Evolutionary conservation across 352 stramenopile genomes (phyloP), one percentile per base, ranked within the genome.

Genomic region (Phytophthora tentaculata): DNA sequence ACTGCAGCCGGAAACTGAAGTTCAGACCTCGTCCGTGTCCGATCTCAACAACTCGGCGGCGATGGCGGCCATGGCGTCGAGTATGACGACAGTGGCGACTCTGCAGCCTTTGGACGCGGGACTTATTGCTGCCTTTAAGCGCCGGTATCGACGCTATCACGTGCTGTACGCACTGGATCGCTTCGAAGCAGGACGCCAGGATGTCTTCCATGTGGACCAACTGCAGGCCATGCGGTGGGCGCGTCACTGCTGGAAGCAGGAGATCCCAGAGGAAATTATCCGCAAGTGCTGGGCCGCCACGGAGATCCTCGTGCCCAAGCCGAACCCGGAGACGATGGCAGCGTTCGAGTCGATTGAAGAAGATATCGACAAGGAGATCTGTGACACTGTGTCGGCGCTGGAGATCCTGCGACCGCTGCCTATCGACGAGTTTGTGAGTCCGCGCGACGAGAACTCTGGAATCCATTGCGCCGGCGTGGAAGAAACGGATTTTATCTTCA

Each of bases 211-310:
- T 28, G 70, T 89, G 22, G 80, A 83, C 7, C 62, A 75, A 53
- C 26, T 83, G 19, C 80, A 87, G 56, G 80, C 80, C 0, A 83
- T 86, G 80, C 78, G 78, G 19, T 89, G 80, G 80, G 75, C 62
- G 6, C 73, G 76, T 47, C 69, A 83, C 56, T 81, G 76, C 67
- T 86, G 79, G 79, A 73, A 76, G 47, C 56, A 80, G 29, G 61
- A 76, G 43, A 64, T 84, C 23, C 61, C 71, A 2, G 52, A 74
- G 17, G 59, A 70, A 19, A 60, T 81, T 19, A 62, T 86, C 4
- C 73, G 74, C 47, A 79, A 84, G 55, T 86, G 73, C 43, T 86
- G 79, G 79, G 65, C 61, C 24, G 53, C 56, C 0, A 70, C 74
- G 0, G 76, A 76, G 43, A 73, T 84, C n/a, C 44, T 79, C 16